Evolutionary conservation across 1,284 basidiomycete species (phyloP), one percentile per base, ranked within the genome.

Genomic region (Leccinum pachyderme): DNA sequence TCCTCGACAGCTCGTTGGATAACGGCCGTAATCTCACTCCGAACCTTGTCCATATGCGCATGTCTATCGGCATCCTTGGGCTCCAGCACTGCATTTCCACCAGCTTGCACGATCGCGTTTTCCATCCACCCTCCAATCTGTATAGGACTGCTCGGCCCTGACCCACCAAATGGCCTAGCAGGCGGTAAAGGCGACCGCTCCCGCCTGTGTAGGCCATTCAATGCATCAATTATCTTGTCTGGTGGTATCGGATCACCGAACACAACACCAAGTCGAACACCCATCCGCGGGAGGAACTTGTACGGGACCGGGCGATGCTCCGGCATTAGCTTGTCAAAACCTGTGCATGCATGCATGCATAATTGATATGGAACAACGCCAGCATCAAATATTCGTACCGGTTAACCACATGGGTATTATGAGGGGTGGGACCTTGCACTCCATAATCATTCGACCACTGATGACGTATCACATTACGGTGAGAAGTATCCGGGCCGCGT

Each of bases 381-480:
- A 12, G 25, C 18, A 28, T 31, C 28, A 12, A 33, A 31, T 9
- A 47, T 25, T 50, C 76, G 24, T 52, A 86, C 86, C 93, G 5
- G 88, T 87, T 22, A 98, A 80, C 92, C 93, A 98, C 78, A 98
- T 93, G 1, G 96, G 96, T 54, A 98, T 87, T 54, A 98, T 84
- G n/a, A 86, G 72, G 0, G 96, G 95, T 49, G 83, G 82, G 37
- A 77, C 70, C 22, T 77, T 71, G 0, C 86, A 77, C 65, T 95
- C 91, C 85, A 94, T 92, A 47, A 96, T 69, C 47, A 96, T 89
- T 13, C 92, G 81, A 33, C 89, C 90, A 39, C 92, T 94, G 65
- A 25, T 49, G 49, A 27, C 52, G 56, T 43, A 50, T 55, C 47
- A 57, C 24, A 8, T 8, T 5, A 41, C 15, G 12, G 18, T 52